phyloP scores from a whole-genome alignment of 352 stramenopile genomes.

The Pythium rishiriense region DNA sequence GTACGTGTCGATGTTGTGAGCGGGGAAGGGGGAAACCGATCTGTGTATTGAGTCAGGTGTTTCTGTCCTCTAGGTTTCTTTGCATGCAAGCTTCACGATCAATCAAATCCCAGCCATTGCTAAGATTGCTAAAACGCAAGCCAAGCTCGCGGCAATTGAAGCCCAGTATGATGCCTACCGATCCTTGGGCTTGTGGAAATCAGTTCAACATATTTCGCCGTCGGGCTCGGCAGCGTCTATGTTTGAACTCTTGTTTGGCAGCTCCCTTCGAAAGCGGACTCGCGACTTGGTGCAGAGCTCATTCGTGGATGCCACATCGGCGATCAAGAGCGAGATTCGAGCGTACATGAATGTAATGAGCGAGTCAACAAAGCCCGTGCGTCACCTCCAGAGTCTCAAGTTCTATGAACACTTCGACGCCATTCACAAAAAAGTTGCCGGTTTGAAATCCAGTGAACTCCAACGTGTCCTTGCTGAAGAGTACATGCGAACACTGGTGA shows the following conservation, averaged over 20 bases:
- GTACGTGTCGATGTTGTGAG: too few species aligned
- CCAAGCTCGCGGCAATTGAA: constrained; percentile 50
- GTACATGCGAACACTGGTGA: constrained; percentile 73
- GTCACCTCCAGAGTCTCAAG: constrained; percentile 45
- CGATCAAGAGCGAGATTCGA: constrained; percentile 68
- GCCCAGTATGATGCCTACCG: constrained; percentile 35
- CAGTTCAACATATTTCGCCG: constrained; percentile 7
- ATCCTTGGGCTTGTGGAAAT: constrained; percentile 41
- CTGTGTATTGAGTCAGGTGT: not conserved
- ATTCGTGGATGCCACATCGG: constrained; percentile 70
- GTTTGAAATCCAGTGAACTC: constrained; percentile 69
- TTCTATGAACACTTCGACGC: constrained; percentile 81
- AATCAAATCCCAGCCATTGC: constrained; percentile 58
- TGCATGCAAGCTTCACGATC: constrained; percentile 46
- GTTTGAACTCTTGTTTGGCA: constrained; percentile 65
- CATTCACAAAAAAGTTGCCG: constrained; percentile 66
- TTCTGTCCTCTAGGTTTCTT: constrained; percentile 38
- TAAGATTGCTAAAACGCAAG: constrained; percentile 54
- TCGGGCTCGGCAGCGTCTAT: constrained; percentile 34
- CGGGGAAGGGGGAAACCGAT: too few species aligned
- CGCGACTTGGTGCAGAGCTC: constrained; percentile 74
- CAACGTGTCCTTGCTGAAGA: constrained; percentile 78
- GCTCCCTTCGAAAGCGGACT: constrained; percentile 59
- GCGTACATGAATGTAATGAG: constrained; percentile 32
- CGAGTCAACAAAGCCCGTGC: constrained; percentile 27